Evolutionary conservation across 2,329 filamentous ascomycete genomes (phyloP).

Genomic region (Aureobasidium sp.): DNA sequence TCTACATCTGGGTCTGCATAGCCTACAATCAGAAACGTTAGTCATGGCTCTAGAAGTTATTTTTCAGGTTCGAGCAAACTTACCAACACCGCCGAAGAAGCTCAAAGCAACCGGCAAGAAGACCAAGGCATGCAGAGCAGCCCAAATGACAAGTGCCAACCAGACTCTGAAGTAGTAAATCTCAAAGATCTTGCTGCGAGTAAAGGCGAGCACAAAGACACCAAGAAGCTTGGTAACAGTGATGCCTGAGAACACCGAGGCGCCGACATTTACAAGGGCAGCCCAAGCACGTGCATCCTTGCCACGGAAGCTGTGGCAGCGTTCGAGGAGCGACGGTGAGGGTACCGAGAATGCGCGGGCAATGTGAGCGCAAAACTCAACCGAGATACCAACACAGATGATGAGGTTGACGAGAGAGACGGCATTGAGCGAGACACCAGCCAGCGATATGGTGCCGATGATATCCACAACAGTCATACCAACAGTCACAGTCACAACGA

Average conservation of each 20-base stretch:
- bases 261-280: constrained; percentile 87
- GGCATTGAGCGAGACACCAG: constrained; percentile 83
- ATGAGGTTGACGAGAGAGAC: constrained; percentile 93
- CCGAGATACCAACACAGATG: constrained; percentile 91
- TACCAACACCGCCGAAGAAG: constrained; percentile 70
- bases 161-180: constrained; percentile 98
- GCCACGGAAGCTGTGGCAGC: constrained; percentile 61
- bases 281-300: constrained; percentile 85
- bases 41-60: background rate
- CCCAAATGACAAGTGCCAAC: constrained; percentile 84
- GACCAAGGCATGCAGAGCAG: constrained; percentile 77
- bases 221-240: constrained; percentile 92
- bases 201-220: constrained; percentile 87
- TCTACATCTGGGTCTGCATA: constrained; percentile 83
- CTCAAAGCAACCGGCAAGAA: constrained; percentile 87
- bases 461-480: constrained; percentile 92
- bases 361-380: constrained; percentile 97
- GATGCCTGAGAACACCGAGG: constrained; percentile 91
- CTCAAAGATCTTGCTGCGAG: constrained; percentile 95
- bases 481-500: constrained; percentile 77
- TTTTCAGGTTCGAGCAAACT: constrained; percentile 20
- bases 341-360: constrained; percentile 95
- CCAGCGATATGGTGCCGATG: constrained; percentile 86
- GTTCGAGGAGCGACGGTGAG: constrained; percentile 69
- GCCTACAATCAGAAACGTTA: constrained; percentile 35